Evolutionary conservation across 768 basidiomycete genomes (phyloP).

Genomic region (Lactarius pseudohatsudake): DNA sequence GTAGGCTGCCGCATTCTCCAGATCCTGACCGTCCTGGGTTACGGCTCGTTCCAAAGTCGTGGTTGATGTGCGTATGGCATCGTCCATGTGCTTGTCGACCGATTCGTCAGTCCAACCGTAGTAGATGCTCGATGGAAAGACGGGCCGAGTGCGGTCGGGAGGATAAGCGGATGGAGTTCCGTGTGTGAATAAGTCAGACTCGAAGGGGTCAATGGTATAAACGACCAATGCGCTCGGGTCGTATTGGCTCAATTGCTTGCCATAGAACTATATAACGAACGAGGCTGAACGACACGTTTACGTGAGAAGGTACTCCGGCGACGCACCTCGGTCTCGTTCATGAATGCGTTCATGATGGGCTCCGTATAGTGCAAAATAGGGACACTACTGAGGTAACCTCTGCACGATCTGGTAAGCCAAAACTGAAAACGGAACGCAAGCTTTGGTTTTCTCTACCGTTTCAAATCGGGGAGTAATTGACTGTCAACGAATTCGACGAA

Average conservation of each 20-base stretch:
- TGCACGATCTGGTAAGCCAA: background rate
- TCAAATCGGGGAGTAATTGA: background rate
- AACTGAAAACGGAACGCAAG: background rate
- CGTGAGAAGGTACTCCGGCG: background rate
- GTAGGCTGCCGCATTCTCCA: conserved; percentile 1
- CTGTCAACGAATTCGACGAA: conserved; percentile 7
- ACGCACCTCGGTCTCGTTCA: conserved; percentile 18
- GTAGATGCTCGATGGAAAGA: conserved; percentile 5
- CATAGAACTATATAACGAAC: conserved; percentile 5
- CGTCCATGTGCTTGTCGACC: conserved; percentile 1
- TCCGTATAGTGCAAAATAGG: conserved; percentile 8
- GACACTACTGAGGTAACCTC: background rate
- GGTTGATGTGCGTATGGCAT: conserved; percentile 9
- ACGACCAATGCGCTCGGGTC: conserved; percentile 5
- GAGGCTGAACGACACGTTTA: background rate
- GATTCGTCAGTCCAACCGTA: conserved; percentile 5
- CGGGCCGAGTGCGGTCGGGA: conserved; percentile 4
- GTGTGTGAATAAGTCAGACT: conserved; percentile 13
- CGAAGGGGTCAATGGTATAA: conserved; percentile 8
- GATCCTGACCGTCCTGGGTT: conserved; percentile 12
- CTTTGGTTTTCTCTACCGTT: background rate
- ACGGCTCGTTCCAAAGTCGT: conserved; percentile 1
- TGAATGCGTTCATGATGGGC: conserved; percentile 7
- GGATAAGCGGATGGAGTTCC: conserved; percentile 14
- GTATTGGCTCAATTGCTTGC: background rate